Evolutionary conservation across 2,329 filamentous ascomycete genomes (phyloP), one percentile per base, ranked within the genome.

Genomic region (Trematosphaeria pertusa): DNA sequence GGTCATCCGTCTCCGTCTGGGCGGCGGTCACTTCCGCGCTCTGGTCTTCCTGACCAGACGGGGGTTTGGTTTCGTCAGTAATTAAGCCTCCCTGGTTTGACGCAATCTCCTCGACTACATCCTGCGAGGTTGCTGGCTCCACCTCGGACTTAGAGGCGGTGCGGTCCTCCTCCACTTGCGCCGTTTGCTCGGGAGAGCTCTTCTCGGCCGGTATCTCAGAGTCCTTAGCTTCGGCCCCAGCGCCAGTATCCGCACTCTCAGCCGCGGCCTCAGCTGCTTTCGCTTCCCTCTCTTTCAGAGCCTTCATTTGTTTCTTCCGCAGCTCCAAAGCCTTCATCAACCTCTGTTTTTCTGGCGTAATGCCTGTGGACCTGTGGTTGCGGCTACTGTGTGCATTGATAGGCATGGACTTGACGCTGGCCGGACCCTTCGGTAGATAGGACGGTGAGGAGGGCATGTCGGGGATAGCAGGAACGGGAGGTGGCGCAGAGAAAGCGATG

Each of bases 321-420:
- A 97, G 73, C 71, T 97, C 89, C 75, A 97, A 81, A 6, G 94
- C 94, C 75, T 95, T 97, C 89, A 96, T 92, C 53, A 99, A 78
- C 43, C 94, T 83, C 50, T 89, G 85, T 75, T 95, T 97, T 71
- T 99, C 94, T 0, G 90, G 89, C 1, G 90, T 91, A 62, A 95
- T 87, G n/a, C 77, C 75, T 9, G 69, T 78, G 61, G 71, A 74
- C 66, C 56, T 77, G 66, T 61, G 50, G 62, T 61, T 18, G 20
- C 32, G 58, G 43, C 61, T 60, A 41, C 53, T 63, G 40, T 64
- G 65, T 53, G 40, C 64, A 38, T 69, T 65, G 18, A 75, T 67
- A 33, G 78, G 72, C 59, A 80, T 65, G 11, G 78, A 76, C 44
- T 76, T 72, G 26, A 71, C 65, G 45, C 70, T 73, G 12, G 60